Percentiles rank a stretch among this genome's conserved stretches.
Conservation (phyloP, 768 basidiomycete species). For the Pulveroboletus frians region DNA sequence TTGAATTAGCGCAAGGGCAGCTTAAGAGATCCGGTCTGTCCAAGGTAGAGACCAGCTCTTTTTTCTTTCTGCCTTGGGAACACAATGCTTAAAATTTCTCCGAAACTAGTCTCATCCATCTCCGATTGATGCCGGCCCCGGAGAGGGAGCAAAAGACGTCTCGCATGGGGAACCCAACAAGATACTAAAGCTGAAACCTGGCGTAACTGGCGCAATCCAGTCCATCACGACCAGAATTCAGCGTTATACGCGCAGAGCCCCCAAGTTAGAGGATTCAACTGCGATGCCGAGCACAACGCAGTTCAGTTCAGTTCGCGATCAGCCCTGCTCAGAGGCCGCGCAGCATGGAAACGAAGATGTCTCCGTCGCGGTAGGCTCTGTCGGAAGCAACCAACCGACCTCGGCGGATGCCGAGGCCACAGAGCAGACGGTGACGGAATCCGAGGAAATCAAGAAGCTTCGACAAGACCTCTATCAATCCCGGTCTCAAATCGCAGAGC, state of each 20-base stretch:
- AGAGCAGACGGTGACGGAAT: background rate
- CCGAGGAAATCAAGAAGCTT: background rate
- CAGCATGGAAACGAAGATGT: background rate
- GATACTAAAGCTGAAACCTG: background rate
- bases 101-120: background rate
- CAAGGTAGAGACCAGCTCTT: background rate
- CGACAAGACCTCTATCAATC: background rate
- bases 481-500: background rate
- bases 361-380: background rate
- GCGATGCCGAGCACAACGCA: background rate
- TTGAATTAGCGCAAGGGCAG: background rate
- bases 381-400: background rate
- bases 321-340: background rate
- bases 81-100: background rate
- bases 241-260: background rate
- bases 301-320: background rate
- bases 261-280: background rate
- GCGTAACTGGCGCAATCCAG: background rate
- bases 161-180: background rate
- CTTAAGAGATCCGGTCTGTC: background rate
- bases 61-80: background rate
- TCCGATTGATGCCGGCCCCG: background rate
- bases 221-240: background rate
- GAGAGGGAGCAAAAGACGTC: background rate
- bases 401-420: background rate